Evolutionary conservation across 139 green algal species (phyloP).

Genomic region (Haematococcus sp.): DNA sequence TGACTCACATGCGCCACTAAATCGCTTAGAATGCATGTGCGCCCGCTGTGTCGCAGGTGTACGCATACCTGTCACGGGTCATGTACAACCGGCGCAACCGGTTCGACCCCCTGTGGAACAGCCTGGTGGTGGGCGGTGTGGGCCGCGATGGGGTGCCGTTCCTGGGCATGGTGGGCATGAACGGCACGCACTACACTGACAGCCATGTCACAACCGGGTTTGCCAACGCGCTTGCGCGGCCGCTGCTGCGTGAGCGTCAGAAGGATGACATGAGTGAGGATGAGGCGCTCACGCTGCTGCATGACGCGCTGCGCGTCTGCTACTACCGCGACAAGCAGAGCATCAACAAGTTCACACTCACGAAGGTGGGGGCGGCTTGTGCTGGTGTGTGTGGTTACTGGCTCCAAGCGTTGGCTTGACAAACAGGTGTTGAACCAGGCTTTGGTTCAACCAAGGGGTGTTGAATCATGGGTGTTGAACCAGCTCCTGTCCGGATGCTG

Average conservation of each 20-base stretch:
- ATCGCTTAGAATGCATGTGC: slow-evolving; percentile 40
- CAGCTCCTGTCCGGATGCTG: too few relatives aligned
- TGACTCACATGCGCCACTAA: neutral
- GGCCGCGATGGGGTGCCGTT: slow-evolving; percentile 63
- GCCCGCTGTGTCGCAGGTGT: too few relatives aligned
- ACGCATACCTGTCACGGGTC: slow-evolving; percentile 89
- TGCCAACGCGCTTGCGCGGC: slow-evolving; percentile 86
- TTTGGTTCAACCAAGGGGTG: too few relatives aligned
- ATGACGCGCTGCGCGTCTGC: slow-evolving; percentile 85
- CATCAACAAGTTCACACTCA: slow-evolving; percentile 94
- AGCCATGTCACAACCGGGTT: slow-evolving; percentile 86
- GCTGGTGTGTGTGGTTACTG: neutral
- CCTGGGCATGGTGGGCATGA: slow-evolving; percentile 84
- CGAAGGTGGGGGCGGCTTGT: slow-evolving; percentile 58
- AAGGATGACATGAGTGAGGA: slow-evolving; percentile 87
- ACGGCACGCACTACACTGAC: slow-evolving; percentile 85
- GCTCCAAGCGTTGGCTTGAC: too few relatives aligned
- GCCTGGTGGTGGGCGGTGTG: slow-evolving; percentile 83
- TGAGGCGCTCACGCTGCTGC: slow-evolving; percentile 80
- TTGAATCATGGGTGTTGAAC: too few relatives aligned
- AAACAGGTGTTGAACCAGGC: too few relatives aligned
- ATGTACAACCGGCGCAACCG: slow-evolving; percentile 95
- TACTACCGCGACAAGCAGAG: slow-evolving; percentile 96
- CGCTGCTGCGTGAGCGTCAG: slow-evolving; percentile 89
- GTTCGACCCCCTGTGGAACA: slow-evolving; percentile 97